Base-by-base conservation (phyloP, 2,329 filamentous ascomycete genomes). In the Talaromyces albobiverticillius region DNA sequence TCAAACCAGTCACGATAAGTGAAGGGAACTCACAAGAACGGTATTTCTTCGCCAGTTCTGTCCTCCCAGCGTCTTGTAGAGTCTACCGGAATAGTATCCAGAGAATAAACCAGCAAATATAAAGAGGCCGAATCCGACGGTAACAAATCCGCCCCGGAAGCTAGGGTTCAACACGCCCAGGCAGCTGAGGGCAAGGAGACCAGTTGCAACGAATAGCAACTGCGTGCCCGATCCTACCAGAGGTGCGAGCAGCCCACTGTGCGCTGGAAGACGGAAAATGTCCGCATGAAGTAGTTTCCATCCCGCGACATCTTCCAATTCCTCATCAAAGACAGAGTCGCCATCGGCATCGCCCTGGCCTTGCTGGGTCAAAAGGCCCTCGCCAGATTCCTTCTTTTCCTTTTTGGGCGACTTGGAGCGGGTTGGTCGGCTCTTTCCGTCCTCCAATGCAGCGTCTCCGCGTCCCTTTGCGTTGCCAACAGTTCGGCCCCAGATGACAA, bases 221-320 rank as follows among this genome's bases (percentile, higher is more conserved):
- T 96, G 90, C 79, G 88, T 90, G 40, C 90, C 90, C 1, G 90
- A 95, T 3, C 91, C 91, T 18, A 95, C 79, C 7, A 95, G 75
- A 1, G 90, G 90, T 0, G 90, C 89, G 36, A 95, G 78, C 2
- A 95, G 76, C 49, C 84, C 82, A 25, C 88, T 89, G 59, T 84
- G 82, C 2, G 77, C 71, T 0, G 90, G 90, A 23, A 85, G 78
- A 45, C 90, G 82, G 75, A 95, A 95, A 3, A 95, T 89, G 69
- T 95, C 90, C n/a, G 83, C 89, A 64, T 95, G 89, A 2, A 95
- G 79, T 14, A 94, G 77, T 69, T 95, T 95, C 90, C 90, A 95
- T 48, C 90, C 90, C 2, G 88, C 89, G 25, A 88, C 81, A 62
- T 95, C 90, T 64, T 95, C 90, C 6, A 81, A 73, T 61, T 91